Conservation (phyloP, 1,284 basidiomycete species). For the Heterobasidion occidentale region DNA sequence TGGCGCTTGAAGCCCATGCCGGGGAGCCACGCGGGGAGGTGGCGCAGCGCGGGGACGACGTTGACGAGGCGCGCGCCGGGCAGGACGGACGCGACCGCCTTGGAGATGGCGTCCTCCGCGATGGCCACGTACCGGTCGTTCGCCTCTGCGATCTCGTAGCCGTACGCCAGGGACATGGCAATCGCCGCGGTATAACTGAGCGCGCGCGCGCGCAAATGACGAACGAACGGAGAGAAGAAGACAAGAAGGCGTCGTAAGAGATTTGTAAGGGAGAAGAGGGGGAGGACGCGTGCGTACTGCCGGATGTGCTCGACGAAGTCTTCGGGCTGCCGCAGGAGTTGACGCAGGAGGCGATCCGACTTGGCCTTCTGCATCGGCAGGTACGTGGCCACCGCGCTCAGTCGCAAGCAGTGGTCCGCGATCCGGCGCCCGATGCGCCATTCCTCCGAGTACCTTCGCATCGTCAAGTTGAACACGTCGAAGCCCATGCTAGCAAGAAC, state of each 20-base stretch:
- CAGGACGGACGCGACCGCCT: background rate
- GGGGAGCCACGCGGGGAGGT: background rate
- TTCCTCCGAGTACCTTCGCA: background rate
- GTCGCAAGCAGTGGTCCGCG: slow-evolving; percentile 3
- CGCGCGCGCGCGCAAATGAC: too few species aligned
- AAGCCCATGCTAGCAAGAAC: slow-evolving; percentile 3
- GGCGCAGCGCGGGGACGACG: slow-evolving; percentile 1
- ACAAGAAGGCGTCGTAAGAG: too few species aligned
- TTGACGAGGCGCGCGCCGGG: slow-evolving; percentile 6
- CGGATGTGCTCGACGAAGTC: slow-evolving; percentile 1
- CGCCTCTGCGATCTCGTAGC: background rate
- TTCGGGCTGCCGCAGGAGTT: background rate
- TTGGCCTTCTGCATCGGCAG: background rate
- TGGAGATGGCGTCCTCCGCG: background rate
- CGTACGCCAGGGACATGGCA: slow-evolving; percentile 1
- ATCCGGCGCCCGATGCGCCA: background rate
- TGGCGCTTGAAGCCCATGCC: background rate
- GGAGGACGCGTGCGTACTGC: background rate
- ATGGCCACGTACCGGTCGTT: slow-evolving; percentile 2
- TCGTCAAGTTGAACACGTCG: background rate
- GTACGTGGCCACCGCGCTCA: background rate
- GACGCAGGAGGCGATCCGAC: background rate
- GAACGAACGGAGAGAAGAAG: too few species aligned
- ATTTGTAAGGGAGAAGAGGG: background rate
- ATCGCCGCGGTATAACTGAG: background rate